Evolutionary conservation across 2,329 filamentous ascomycete species (phyloP).

Genomic region (Periconia digitata): DNA sequence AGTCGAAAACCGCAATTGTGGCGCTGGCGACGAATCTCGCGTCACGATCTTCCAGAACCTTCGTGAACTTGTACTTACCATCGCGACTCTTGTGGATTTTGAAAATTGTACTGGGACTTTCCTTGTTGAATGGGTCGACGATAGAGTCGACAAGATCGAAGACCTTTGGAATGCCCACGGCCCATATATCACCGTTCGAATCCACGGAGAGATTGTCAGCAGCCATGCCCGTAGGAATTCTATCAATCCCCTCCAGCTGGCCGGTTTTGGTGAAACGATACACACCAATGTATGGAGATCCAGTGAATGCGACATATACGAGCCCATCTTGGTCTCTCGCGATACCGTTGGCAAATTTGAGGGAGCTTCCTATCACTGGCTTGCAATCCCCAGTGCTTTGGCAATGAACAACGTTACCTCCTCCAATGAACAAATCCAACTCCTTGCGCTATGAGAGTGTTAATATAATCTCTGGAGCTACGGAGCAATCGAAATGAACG

Average conservation of each 20-base stretch:
- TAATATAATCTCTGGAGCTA: neutral
- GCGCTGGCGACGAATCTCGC: conserved; percentile 20
- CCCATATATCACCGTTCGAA: conserved; percentile 28
- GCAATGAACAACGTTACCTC: conserved; percentile 32
- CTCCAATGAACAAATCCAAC: conserved; percentile 29
- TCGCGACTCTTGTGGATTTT: conserved; percentile 19
- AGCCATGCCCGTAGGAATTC: conserved; percentile 25
- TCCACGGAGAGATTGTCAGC: conserved; percentile 32
- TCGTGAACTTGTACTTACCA: conserved; percentile 13
- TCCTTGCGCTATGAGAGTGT: conserved; percentile 10
- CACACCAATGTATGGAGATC: conserved; percentile 26
- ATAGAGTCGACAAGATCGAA: conserved; percentile 11
- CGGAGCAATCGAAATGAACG: neutral
- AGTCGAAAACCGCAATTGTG: conserved; percentile 31
- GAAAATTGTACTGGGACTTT: conserved; percentile 21
- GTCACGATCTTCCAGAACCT: conserved; percentile 30
- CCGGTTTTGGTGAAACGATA: conserved; percentile 19
- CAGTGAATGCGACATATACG: conserved; percentile 29
- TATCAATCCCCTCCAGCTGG: conserved; percentile 22
- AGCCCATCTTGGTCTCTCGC: conserved; percentile 23
- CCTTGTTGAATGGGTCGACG: conserved; percentile 16
- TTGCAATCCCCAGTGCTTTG: conserved; percentile 18
- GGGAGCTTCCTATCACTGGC: conserved; percentile 15
- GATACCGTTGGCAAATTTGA: conserved; percentile 35
- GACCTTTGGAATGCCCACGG: conserved; percentile 21